Conservation (phyloP, 2,329 filamentous ascomycete genomes). For the Leptographium radiaticola region DNA sequence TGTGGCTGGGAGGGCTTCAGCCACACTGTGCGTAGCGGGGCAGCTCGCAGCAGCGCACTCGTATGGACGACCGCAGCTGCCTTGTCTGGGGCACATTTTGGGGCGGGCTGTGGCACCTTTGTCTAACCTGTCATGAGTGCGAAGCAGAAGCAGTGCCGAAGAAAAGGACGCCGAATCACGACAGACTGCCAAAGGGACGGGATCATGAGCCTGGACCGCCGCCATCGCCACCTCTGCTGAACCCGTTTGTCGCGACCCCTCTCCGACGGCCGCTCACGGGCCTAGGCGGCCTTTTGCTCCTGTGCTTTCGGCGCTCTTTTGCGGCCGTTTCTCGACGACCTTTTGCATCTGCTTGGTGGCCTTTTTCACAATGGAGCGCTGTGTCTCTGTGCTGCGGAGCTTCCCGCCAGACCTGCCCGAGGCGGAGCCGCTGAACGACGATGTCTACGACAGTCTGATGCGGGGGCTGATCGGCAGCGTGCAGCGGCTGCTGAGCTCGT, state of each 20-base stretch:
- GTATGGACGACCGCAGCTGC: neutral
- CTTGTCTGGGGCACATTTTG: neutral
- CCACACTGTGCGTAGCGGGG: neutral
- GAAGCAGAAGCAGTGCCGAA: neutral
- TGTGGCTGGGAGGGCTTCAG: neutral
- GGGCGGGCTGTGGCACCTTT: no score
- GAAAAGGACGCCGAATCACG: neutral
- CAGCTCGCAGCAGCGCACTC: neutral
- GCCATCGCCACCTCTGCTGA: neutral
- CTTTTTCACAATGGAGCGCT: slow-evolving; percentile 23
- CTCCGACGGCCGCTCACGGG: no score
- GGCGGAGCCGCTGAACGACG: slow-evolving; percentile 14
- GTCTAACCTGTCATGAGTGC: neutral
- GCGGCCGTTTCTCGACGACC: neutral
- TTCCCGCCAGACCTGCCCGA: slow-evolving; percentile 24
- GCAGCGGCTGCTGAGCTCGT: slow-evolving; percentile 23
- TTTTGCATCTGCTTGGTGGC: no score
- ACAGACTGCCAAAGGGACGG: neutral
- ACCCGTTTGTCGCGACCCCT: neutral
- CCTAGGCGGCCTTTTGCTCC: neutral
- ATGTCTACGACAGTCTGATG: slow-evolving; percentile 26
- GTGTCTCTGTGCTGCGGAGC: slow-evolving; percentile 24
- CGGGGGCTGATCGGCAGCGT: slow-evolving; percentile 25
- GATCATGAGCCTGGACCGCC: neutral
- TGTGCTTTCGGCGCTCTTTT: neutral